These are phyloP conservation scores for Umbelopsis isabellina DNA, from an alignment of 192 early-diverging fungal genomes.

Conservation along the genomic window DNA sequence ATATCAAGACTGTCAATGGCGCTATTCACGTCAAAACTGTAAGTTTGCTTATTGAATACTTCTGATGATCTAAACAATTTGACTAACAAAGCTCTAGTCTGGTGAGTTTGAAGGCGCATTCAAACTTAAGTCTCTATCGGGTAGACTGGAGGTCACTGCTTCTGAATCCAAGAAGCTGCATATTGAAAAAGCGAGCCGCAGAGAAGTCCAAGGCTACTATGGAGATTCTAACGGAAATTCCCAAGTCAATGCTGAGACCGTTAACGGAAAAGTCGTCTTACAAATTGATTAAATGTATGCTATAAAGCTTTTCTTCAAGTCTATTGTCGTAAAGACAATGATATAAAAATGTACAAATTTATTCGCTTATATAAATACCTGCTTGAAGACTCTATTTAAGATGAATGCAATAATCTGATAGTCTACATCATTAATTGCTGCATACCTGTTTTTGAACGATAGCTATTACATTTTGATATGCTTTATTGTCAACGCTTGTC, in stretches of 20 bases:
- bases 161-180: background rate
- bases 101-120: background rate
- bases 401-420: too few relatives aligned
- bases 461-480: too few relatives aligned
- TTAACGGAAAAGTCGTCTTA: background rate
- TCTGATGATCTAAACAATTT: background rate
- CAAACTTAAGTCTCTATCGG: background rate
- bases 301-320: background rate
- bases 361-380: too few relatives aligned
- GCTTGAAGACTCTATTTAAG: too few relatives aligned
- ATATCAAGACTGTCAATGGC: background rate
- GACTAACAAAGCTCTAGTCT: background rate
- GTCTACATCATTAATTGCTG: too few relatives aligned
- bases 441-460: too few relatives aligned
- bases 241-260: background rate
- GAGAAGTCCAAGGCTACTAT: background rate
- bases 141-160: background rate
- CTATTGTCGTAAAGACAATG: too few relatives aligned
- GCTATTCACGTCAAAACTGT: background rate
- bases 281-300: background rate
- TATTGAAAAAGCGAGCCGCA: background rate
- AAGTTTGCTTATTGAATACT: background rate
- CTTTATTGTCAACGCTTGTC: too few relatives aligned
- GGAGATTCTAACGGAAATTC: background rate
- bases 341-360: too few relatives aligned